Conservation (phyloP, 2,329 filamentous ascomycete species). For the Pezicula neosporulosa region DNA sequence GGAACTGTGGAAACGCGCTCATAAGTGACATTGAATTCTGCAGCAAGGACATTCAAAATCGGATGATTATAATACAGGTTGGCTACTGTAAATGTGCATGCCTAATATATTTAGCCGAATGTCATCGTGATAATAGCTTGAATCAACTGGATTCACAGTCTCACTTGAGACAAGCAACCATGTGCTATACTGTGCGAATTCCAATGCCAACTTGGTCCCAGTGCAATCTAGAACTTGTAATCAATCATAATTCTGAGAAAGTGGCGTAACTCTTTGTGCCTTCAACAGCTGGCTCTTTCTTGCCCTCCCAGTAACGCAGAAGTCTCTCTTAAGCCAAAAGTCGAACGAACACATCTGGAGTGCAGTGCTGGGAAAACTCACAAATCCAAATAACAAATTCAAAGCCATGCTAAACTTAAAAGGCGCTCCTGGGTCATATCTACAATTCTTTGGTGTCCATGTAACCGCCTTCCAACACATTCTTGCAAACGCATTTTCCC, state of each 20-base stretch:
- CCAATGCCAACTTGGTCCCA: too few relatives aligned
- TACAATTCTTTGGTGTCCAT: conserved; percentile 63
- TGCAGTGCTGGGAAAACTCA: conserved; percentile 20
- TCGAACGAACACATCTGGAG: too few relatives aligned
- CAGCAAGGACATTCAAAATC: conserved; percentile 71
- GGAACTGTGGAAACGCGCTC: conserved; percentile 66
- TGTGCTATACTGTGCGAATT: too few relatives aligned
- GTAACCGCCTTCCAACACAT: conserved; percentile 32
- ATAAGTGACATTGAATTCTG: conserved; percentile 67
- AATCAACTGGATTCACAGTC: too few relatives aligned
- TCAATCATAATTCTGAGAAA: too few relatives aligned
- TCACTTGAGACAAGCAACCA: too few relatives aligned
- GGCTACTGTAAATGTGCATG: conserved; percentile 66
- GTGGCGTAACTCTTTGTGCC: too few relatives aligned
- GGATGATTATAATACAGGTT: conserved; percentile 83
- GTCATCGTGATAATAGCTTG: too few relatives aligned
- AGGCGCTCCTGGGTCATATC: conserved; percentile 64
- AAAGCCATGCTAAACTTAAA: conserved; percentile 64
- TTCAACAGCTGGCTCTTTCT: too few relatives aligned
- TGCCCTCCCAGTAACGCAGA: too few relatives aligned
- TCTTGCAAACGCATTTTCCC: conserved; percentile 10
- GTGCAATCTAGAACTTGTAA: too few relatives aligned
- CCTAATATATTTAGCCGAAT: conserved; percentile 29
- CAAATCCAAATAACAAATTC: conserved; percentile 61
- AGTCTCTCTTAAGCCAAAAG: too few relatives aligned